Conservation (phyloP, 805 yeast genomes). For the Barnettozyma botsteinii region DNA sequence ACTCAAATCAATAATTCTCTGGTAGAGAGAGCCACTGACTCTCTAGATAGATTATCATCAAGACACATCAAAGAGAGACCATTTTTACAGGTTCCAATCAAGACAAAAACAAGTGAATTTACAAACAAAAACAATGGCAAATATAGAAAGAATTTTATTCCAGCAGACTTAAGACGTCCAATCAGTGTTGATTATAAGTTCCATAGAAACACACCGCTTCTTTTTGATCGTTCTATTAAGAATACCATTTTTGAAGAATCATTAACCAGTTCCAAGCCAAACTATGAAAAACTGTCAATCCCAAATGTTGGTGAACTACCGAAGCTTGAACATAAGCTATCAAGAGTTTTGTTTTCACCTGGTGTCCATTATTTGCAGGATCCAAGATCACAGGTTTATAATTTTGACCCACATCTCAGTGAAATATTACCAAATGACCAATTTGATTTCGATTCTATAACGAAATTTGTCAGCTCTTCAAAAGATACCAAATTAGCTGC, state of each 20-base stretch:
- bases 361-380: slow-evolving; percentile 75
- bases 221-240: background rate
- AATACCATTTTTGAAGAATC: background rate
- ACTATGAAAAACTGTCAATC: background rate
- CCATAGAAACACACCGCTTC: background rate
- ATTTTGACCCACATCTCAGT: slow-evolving; percentile 57
- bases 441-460: slow-evolving; percentile 54
- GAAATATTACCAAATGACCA: slow-evolving; percentile 57
- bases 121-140: too few relatives aligned
- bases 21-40: background rate
- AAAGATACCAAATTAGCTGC: slow-evolving; percentile 49
- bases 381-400: slow-evolving; percentile 66
- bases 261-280: background rate
- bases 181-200: background rate
- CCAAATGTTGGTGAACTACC: slow-evolving; percentile 32
- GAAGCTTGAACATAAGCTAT: slow-evolving; percentile 55
- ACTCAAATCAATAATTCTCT: too few relatives aligned
- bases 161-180: background rate
- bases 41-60: background rate
- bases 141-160: background rate
- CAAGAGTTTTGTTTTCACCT: slow-evolving; percentile 72
- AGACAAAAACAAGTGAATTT: too few relatives aligned
- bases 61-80: too few relatives aligned
- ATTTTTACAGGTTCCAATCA: too few relatives aligned
- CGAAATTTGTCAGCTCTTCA: slow-evolving; percentile 59